Base-by-base conservation (phyloP, 805 yeast genomes). In the Tetrapisispora phaffii region DNA sequence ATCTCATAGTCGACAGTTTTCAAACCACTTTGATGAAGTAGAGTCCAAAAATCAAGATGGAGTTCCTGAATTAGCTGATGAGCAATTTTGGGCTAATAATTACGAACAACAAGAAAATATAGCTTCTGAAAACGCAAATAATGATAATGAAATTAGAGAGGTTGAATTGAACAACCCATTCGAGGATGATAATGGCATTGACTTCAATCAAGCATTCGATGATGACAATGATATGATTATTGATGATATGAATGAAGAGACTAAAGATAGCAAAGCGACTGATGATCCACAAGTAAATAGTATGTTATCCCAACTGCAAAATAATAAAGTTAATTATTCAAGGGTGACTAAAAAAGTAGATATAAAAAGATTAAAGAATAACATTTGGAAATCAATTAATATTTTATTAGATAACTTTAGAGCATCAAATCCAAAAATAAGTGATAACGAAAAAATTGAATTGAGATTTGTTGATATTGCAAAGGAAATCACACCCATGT, bases 281-380 rank as follows among this genome's bases (percentile, higher is more conserved):
- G 12, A 53, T 41, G 37, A 41, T 8, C 32, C 34, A 26, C 19
- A 26, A 4, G 17, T 21, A 15, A 38, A 26, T 16, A 38, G 26
- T n/a, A 17, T 7, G 15, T 17, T 38, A 17, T 17, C 34, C 3
- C 19, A 28, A n/a, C 36, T 49, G 7, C 47, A 48, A 34, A 56
- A 54, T 16, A 57, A 54, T 16, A 62, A 72, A 44, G 72, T 80
- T 20, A 75, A 71, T 48, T 85, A 76, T 56, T 80, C 95, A 2
- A 72, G 80, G 41, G 76, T 77, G 7, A 86, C 95, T 4, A 87
- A 86, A 59, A 75, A 78, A 49, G 93, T 88, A 24, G 89, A 87
- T 56, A 83, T 88, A 29, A 75, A 77, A 50, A 66, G 69, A 22
- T 68, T 87, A 43, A 87, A 88, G 66, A 82, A 80, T 44, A 85